Conservation (phyloP, 1,284 basidiomycete species). For the Porodaedalea pini region DNA sequence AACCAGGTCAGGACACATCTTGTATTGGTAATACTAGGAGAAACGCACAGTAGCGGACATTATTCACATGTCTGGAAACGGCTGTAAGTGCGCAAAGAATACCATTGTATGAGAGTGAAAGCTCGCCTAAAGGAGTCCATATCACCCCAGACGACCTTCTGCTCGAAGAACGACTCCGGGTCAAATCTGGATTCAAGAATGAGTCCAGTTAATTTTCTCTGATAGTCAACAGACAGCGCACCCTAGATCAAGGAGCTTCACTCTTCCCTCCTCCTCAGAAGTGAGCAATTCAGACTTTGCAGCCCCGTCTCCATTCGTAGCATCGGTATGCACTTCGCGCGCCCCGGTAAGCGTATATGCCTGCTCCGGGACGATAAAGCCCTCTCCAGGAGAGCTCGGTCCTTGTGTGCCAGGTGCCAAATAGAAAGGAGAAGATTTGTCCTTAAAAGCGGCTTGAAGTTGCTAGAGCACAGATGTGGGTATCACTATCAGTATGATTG, state of each 20-base stretch:
- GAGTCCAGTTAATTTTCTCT: neutral
- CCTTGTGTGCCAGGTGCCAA: slow-evolving; percentile 57
- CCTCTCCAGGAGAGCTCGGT: slow-evolving; percentile 53
- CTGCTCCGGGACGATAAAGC: slow-evolving; percentile 20
- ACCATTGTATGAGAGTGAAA: neutral
- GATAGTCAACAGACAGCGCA: slow-evolving; percentile 23
- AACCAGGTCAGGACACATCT: neutral
- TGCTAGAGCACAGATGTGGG: slow-evolving; percentile 25
- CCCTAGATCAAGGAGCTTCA: slow-evolving; percentile 44
- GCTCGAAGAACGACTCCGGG: slow-evolving; percentile 63
- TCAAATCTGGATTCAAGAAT: slow-evolving; percentile 34
- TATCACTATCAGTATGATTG: neutral
- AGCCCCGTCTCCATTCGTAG: neutral
- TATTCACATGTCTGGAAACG: slow-evolving; percentile 65
- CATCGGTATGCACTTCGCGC: slow-evolving; percentile 9
- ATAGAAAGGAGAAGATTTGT: slow-evolving; percentile 63
- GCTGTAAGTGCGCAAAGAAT: neutral
- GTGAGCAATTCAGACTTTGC: neutral
- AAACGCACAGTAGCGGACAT: slow-evolving; percentile 67
- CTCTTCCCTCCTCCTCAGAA: slow-evolving; percentile 37
- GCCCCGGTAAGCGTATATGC: slow-evolving; percentile 9
- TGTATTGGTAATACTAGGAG: slow-evolving; percentile 22
- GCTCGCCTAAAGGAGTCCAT: slow-evolving; percentile 71
- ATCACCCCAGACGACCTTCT: slow-evolving; percentile 70
- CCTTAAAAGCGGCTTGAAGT: slow-evolving; percentile 58